Base-by-base conservation (phyloP, 768 basidiomycete species). In the Phallus indusiatus region DNA sequence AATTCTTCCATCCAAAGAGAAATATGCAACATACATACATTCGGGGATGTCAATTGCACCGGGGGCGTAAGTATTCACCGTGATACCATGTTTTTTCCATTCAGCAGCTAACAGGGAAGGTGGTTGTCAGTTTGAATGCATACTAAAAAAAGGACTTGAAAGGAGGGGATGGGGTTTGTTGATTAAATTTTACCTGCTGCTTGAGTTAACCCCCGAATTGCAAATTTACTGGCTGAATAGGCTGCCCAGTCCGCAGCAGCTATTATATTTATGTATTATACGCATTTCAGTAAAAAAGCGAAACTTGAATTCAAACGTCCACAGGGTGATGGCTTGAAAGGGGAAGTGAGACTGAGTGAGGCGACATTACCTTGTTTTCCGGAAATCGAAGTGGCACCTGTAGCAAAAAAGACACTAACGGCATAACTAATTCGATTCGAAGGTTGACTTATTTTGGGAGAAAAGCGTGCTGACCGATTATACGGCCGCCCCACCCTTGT, bases 31-130 rank as follows among this genome's bases (percentile, higher is more conserved):
- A 5, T 22, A 60, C 49, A 28, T 42, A 77, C 75, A 20, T 66
- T 74, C 52, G 4, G 60, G 50, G 0, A 71, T 76, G 0, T 65
- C 47, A 47, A 72, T 69, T 16, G 59, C 7, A 2, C 74, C 72
- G 0, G 76, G 76, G 2, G 73, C 72, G 56, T 78, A 76, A 1
- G 72, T 66, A 53, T 76, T 76, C 3, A 74, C 76, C 0, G 73
- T 75, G 35, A 76, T 75, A 18, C 64, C 58, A 18, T 66, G 51
- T 20, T 12, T 6, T 18, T 61, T 60, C 24, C 64, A 55, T 33
- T 67, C 66, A 10, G 63, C 34, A 47, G 66, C 66, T 66, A 55
- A 17, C 6, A 37, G 28, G 46, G 8, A n/a, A n/a, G n/a, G n/a
- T n/a, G n/a, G 36, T 7, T 24, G 24, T 20, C 4, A 14, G 42